These are phyloP conservation scores for Bidens hawaiensis DNA, from an alignment of 140 eudicot genomes.

Conservation along the genomic window DNA sequence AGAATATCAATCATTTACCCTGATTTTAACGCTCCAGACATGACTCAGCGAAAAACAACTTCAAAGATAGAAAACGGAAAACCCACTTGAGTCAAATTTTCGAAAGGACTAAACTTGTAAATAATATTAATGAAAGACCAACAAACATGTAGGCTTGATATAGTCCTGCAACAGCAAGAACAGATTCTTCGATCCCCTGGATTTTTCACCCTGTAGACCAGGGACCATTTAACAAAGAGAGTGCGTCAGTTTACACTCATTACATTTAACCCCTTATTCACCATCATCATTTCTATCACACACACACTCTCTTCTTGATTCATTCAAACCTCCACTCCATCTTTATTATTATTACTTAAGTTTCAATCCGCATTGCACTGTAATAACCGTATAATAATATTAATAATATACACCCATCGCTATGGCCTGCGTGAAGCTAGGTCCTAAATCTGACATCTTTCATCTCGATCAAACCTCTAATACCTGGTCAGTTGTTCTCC, in stretches of 20 bases:
- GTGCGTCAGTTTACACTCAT: slow-evolving; percentile 35
- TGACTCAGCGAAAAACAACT: too few species aligned
- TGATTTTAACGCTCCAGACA: too few species aligned
- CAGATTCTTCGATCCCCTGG: slow-evolving; percentile 32
- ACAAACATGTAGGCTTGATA: not conserved
- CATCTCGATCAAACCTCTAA: slow-evolving; percentile 33
- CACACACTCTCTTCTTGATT: not conserved
- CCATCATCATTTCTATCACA: slow-evolving; percentile 17
- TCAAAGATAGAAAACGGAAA: too few species aligned
- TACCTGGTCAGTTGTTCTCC: slow-evolving; percentile 41
- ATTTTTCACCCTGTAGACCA: slow-evolving; percentile 37
- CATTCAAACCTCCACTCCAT: not conserved
- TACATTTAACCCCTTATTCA: slow-evolving; percentile 4
- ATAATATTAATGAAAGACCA: not conserved
- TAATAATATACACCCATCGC: not conserved
- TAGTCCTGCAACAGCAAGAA: slow-evolving; percentile 24
- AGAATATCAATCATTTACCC: too few species aligned
- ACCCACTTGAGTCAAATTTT: too few species aligned
- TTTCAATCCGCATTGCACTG: not conserved
- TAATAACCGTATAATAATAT: not conserved
- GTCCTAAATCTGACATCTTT: slow-evolving; percentile 57
- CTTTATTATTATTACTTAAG: not conserved
- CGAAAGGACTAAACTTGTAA: not conserved
- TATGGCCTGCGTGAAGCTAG: slow-evolving; percentile 52
- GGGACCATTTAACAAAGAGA: slow-evolving; percentile 31